Percentiles rank a stretch among this genome's conserved stretches.
These are phyloP conservation scores for Verticillium tricorpus DNA, from an alignment of 2,329 filamentous ascomycete species.

Conservation along the genomic window DNA sequence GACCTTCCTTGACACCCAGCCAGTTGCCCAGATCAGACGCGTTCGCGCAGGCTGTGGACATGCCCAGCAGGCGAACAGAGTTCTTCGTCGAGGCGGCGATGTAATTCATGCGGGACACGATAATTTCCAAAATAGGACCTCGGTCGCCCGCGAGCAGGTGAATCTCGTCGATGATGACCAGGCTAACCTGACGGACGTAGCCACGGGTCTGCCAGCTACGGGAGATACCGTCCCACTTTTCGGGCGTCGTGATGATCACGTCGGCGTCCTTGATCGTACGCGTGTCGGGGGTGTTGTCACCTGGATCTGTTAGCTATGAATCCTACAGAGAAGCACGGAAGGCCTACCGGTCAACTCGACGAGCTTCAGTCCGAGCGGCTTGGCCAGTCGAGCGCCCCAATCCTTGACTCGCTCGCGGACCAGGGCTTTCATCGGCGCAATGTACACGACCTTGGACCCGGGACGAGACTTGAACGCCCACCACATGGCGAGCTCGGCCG, in stretches of 20 bases:
- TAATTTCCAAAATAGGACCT: slow-evolving; percentile 97
- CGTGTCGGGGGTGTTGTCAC: slow-evolving; percentile 95
- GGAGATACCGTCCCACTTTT: slow-evolving; percentile 99
- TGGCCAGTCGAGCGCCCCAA: slow-evolving; percentile 79
- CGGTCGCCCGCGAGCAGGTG: slow-evolving; percentile 94
- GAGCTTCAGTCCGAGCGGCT: slow-evolving; percentile 79
- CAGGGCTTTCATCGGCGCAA: slow-evolving; percentile 98
- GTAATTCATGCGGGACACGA: slow-evolving; percentile 93
- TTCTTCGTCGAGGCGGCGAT: slow-evolving; percentile 92
- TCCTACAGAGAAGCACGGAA: too few species aligned
- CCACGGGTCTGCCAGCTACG: slow-evolving; percentile 97
- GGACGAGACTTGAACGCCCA: slow-evolving; percentile 95
- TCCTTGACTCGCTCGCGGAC: slow-evolving; percentile 95
- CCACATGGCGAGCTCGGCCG: slow-evolving; percentile 97
- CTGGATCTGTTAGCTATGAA: slow-evolving; percentile 7
- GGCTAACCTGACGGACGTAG: slow-evolving; percentile 88
- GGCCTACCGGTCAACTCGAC: slow-evolving; percentile 78
- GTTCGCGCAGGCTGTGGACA: slow-evolving; percentile 98
- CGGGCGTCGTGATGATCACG: slow-evolving; percentile 97
- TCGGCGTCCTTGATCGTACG: slow-evolving; percentile 92
- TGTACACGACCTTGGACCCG: slow-evolving; percentile 96
- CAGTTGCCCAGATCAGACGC: slow-evolving; percentile 91
- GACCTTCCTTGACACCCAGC: slow-evolving; percentile 90
- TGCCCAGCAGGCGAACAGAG: slow-evolving; percentile 86
- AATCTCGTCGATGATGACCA: slow-evolving; percentile 98